These are phyloP conservation scores for Scutellaria minor DNA, from an alignment of 257 asterid genomes.

Conservation along the genomic window DNA sequence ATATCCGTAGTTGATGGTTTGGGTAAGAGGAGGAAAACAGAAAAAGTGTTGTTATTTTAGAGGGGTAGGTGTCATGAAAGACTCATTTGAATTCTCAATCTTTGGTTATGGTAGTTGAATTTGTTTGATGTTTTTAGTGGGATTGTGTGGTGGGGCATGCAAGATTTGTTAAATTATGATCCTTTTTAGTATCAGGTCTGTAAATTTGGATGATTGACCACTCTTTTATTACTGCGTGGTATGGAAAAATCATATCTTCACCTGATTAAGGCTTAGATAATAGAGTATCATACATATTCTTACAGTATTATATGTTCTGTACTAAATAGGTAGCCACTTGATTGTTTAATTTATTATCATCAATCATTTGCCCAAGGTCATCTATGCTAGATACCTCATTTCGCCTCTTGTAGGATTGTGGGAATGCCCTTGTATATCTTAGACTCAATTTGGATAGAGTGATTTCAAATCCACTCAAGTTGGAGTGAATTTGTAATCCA, in stretches of 20 bases:
- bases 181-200: background rate
- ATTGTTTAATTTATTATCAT: too few relatives aligned
- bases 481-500: too few relatives aligned
- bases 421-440: background rate
- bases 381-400: conserved; percentile 1
- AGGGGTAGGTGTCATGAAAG: background rate
- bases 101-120: conserved; percentile 7
- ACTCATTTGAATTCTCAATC: background rate
- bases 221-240: too few relatives aligned
- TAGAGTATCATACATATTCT: background rate
- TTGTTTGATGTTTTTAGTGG: too few relatives aligned
- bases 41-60: background rate
- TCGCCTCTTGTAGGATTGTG: background rate
- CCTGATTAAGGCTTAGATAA: background rate
- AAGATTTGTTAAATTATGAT: background rate
- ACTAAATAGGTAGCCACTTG: too few relatives aligned
- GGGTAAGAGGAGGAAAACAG: background rate
- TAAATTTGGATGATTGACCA: background rate
- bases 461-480: too few relatives aligned
- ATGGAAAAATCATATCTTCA: background rate
- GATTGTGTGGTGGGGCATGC: background rate
- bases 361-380: background rate
- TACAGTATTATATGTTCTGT: too few relatives aligned
- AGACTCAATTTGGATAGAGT: too few relatives aligned
- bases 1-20: background rate